Evolutionary conservation across 371 early-diverging fungal species (phyloP), one percentile per base, ranked within the genome.

Genomic region (Actinomortierella wolfii): DNA sequence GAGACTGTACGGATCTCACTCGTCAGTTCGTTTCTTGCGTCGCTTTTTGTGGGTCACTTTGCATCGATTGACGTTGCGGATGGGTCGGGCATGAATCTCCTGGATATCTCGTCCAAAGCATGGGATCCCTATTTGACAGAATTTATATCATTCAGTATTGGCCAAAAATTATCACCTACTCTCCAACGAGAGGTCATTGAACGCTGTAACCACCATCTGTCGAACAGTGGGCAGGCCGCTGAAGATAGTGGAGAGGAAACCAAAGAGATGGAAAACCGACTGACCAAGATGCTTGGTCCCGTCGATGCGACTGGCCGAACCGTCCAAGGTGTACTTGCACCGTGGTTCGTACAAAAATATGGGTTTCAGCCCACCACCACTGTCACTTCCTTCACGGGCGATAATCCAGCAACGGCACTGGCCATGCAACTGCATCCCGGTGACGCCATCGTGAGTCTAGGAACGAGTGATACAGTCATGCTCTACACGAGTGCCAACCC

Each of bases 51-150:
- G 3, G 92, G 90, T 1, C 24, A 71, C 0, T 78, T 82, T 25
- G 83, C 84, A 0, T 84, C 88, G 18, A 85, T 93, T 9, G 94
- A 94, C 68, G 77, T 81, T 2, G 81, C 87, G 4, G 94, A 94
- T 67, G 94, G 87, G 0, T 88, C 90, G 14, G 94, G 94, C 1
- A 94, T 92, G 80, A 94, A 94, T 61, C 64, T 93, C 52, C 78
- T 92, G 68, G 80, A 94, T 57, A 82, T 92, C n/a, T 59, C 79
- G 4, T 69, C 78, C 17, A 79, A 81, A 20, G 57, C 60, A 23
- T 91, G 92, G 92, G 81, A 84, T 17, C 58, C 77, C 0, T 39
- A 42, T 1, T 34, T 73, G 44, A 59, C 64, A 1, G 9, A 3
- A 42, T 73, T 63, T 20, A 59, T 73, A 46, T 83, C 9, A 55